A percentile compares a stretch with the other conserved stretches of the same genome.
Conservation (phyloP, 305 asterid genomes). For the Solanum hybrid region DNA sequence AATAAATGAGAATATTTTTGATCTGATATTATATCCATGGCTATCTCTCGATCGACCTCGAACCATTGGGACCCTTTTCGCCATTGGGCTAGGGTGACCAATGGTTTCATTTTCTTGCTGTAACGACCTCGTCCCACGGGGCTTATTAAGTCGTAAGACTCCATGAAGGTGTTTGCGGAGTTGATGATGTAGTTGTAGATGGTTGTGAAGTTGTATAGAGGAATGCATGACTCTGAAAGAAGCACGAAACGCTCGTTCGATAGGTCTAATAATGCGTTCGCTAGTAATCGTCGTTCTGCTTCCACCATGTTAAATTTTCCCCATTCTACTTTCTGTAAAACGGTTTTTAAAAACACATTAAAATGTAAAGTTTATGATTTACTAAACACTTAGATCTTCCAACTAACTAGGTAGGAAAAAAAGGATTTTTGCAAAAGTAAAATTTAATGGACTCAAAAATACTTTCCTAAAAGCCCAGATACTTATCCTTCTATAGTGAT, state of each 20-base stretch:
- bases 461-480: neutral
- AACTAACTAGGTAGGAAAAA: neutral
- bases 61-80: slow-evolving; percentile 84
- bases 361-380: neutral
- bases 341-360: neutral
- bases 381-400: neutral
- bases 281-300: slow-evolving; percentile 68
- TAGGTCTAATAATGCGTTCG: slow-evolving; percentile 55
- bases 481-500: neutral
- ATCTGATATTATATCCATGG: slow-evolving; percentile 39
- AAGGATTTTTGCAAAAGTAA: neutral
- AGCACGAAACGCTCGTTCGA: slow-evolving; percentile 66
- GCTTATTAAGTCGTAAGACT: slow-evolving; percentile 43
- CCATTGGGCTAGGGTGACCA: slow-evolving; percentile 38
- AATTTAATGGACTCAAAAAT: neutral
- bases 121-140: slow-evolving; percentile 74
- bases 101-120: slow-evolving; percentile 41
- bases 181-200: slow-evolving; percentile 41
- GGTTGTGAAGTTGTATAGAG: slow-evolving; percentile 52
- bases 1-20: slow-evolving; percentile 22
- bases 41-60: slow-evolving; percentile 48
- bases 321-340: slow-evolving; percentile 61
- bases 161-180: slow-evolving; percentile 39
- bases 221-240: slow-evolving; percentile 72
- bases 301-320: slow-evolving; percentile 68